Percentiles rank a stretch among this genome's conserved stretches.
phyloP scores from a whole-genome alignment of 495 filamentous ascomycete species.

The Penicillium longicatenatum region DNA sequence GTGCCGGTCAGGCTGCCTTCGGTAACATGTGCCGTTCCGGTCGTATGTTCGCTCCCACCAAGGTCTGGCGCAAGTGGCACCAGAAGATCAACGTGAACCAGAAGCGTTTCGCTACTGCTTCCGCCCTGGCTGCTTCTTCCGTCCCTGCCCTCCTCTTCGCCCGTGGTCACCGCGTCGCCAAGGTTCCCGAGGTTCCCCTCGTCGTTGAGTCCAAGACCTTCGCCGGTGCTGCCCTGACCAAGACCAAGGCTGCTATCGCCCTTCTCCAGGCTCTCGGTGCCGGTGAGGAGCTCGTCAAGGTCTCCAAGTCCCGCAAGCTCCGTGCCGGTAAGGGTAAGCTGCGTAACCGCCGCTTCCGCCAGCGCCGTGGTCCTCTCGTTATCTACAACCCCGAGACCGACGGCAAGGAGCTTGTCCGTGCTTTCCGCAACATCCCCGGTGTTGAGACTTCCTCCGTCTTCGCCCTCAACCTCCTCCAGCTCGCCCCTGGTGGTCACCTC shows the following conservation, averaged over 20 bases:
- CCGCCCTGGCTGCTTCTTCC: constrained; percentile 94
- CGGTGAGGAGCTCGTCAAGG: constrained; percentile 87
- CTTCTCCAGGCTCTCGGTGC: constrained; percentile 91
- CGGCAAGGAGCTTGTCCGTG: constrained; percentile 84
- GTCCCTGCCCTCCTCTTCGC: constrained; percentile 91
- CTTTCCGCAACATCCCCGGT: constrained; percentile 97
- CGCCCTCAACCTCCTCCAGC: constrained; percentile 96
- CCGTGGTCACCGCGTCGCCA: constrained; percentile 91
- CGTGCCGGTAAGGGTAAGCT: constrained; percentile 98
- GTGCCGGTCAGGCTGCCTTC: constrained; percentile 99
- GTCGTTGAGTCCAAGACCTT: constrained; percentile 90
- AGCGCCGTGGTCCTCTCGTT: constrained; percentile 94
- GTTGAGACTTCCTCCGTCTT: constrained; percentile 96
- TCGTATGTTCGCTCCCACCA: constrained; percentile 99
- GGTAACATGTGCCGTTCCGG: constrained; percentile 99
- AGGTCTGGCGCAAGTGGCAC: constrained; percentile 99
- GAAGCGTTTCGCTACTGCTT: constrained; percentile 97
- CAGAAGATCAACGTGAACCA: constrained; percentile 98
- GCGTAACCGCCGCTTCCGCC: constrained; percentile 88
- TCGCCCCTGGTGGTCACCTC: constrained; percentile 97
- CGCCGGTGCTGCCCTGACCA: constrained; percentile 70
- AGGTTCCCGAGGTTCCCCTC: constrained; percentile 93
- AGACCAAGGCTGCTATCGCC: constrained; percentile 84
- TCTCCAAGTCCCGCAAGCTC: constrained; percentile 88
- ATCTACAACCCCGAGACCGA: constrained; percentile 94